Base-by-base conservation (phyloP, 2,329 filamentous ascomycete species). In the Fusarium sp. region DNA sequence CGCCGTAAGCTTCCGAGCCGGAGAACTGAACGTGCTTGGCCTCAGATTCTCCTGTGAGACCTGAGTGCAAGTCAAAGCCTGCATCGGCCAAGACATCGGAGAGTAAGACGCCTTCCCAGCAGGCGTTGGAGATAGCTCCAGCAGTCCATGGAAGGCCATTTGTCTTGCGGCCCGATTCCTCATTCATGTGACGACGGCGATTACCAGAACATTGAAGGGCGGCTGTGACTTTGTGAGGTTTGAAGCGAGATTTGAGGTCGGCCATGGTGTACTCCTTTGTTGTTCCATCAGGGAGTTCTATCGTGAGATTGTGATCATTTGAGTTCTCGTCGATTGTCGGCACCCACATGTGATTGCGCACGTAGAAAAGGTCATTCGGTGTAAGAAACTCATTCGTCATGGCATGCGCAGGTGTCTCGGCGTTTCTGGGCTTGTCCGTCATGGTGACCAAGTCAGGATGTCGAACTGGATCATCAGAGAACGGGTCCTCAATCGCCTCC, bases 301-400 rank as follows among this genome's bases (percentile, higher is more conserved):
- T 79, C 7, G 82, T 86, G 60, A 90, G 72, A 21, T 77, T 75
- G 71, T 89, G 82, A 8, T 80, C 65, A 6, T 77, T 77, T 0
- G 80, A 78, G 12, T 80, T 76, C 8, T 75, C 68, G 6, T 77
- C 72, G 3, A 86, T 75, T 8, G 78, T 77, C 2, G 88, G 88
- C 39, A 89, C 88, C 88, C 88, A 90, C 80, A 90, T 87, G 77
- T 90, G 88, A 70, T 90, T 88, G 21, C 88, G 84, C 16, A 89
- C 84, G 71, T 88, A 89, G 75, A 89, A 89, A 2, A 87, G 78
- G 29, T 83, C 80, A 41, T 84, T 85, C 6, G 85, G 85, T 0
- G 88, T 90, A 37, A 85, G 77, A 71, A 88, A 90, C 4, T 82
- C 77, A 15, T 80, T 77, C 20, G 78, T 78, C 26, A 90, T 81